Evolutionary conservation across 441 rosid genomes (phyloP).

Genomic region (Aleurites moluccanus): DNA sequence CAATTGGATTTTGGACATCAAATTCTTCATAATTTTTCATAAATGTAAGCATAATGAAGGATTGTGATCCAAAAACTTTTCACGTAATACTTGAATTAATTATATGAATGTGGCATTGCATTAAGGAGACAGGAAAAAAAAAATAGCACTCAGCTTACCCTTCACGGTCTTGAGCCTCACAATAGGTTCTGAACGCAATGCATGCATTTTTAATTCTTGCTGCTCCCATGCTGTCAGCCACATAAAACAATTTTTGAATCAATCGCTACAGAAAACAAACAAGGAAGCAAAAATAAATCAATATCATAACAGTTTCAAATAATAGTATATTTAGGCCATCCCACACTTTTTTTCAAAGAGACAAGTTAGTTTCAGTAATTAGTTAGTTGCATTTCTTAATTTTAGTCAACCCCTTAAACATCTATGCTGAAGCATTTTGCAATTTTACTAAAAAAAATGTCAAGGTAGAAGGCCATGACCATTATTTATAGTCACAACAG

Average conservation of each 20-base stretch:
- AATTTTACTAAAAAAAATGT: not conserved
- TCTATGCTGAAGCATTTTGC: not conserved
- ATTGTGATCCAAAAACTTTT: not conserved
- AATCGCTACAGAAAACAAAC: conserved; percentile 17
- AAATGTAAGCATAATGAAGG: not conserved
- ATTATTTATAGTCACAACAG: not conserved
- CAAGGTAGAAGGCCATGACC: not conserved
- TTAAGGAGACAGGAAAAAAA: conserved; percentile 5
- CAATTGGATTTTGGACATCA: not conserved
- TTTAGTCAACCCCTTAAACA: not conserved
- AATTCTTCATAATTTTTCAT: not conserved
- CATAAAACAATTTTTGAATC: not conserved
- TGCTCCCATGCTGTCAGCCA: conserved; percentile 69
- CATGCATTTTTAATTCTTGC: conserved; percentile 57
- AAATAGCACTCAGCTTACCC: conserved; percentile 43
- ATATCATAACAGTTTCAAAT: too few species aligned
- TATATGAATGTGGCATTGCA: not conserved
- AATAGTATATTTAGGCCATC: not conserved
- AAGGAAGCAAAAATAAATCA: not conserved
- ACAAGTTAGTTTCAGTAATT: not conserved
- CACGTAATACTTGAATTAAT: not conserved
- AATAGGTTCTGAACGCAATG: conserved; percentile 52
- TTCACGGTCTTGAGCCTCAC: conserved; percentile 63
- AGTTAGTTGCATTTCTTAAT: not conserved
- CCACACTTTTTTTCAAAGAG: not conserved